A percentile compares a stretch with the other conserved stretches of the same genome.
Conservation (phyloP, 257 asterid genomes). For the Fraxinus anomala region DNA sequence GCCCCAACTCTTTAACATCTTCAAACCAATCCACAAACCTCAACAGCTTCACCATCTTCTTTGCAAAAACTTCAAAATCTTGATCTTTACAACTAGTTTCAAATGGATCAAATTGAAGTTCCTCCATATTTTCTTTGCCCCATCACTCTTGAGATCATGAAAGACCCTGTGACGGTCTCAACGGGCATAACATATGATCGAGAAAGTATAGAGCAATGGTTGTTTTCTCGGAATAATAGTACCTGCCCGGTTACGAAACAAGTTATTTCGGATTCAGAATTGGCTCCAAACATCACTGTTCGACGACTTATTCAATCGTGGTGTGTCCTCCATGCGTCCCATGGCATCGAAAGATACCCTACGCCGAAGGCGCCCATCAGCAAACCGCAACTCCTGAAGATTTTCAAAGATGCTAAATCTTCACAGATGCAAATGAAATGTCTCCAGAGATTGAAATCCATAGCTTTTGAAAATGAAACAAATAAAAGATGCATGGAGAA, state of each 20-base stretch:
- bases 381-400: constrained; percentile 37
- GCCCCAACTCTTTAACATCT: constrained; percentile 10
- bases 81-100: background rate
- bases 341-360: constrained; percentile 44
- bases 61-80: background rate
- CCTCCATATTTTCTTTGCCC: constrained; percentile 59
- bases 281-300: constrained; percentile 50
- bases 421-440: constrained; percentile 31
- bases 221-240: constrained; percentile 33
- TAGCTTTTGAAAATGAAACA: constrained; percentile 36
- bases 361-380: constrained; percentile 48
- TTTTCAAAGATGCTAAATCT: constrained; percentile 34
- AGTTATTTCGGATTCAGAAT: constrained; percentile 27
- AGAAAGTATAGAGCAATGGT: constrained; percentile 56
- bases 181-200: constrained; percentile 67
- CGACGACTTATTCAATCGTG: constrained; percentile 50
- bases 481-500: constrained; percentile 45
- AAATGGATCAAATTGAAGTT: constrained; percentile 38
- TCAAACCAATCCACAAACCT: constrained; percentile 35
- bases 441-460: constrained; percentile 37
- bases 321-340: constrained; percentile 48
- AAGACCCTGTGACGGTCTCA: constrained; percentile 50
- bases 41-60: constrained; percentile 15
- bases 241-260: constrained; percentile 57
- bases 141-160: constrained; percentile 53